These are phyloP conservation scores for Trichosanthes cucumerina DNA, from an alignment of 306 rosid genomes.

Conservation along the genomic window DNA sequence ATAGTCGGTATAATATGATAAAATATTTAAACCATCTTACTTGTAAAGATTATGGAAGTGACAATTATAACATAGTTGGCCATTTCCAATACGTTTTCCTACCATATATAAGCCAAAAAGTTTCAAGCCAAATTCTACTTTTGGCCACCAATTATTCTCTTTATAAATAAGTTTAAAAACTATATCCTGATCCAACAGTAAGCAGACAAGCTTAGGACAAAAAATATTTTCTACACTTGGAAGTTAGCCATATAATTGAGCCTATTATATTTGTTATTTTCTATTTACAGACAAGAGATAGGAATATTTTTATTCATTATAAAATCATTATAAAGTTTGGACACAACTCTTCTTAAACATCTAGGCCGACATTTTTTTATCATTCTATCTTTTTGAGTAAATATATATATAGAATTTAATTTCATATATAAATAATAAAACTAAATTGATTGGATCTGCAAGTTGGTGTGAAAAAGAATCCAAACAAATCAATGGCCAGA, in stretches of 20 bases:
- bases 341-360: not conserved
- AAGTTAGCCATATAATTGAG: not conserved
- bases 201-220: slow-evolving; percentile 4
- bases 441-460: not conserved
- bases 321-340: not conserved
- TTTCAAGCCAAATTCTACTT: not conserved
- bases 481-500: not conserved
- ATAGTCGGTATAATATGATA: not conserved
- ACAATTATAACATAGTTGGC: not conserved
- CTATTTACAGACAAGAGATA: not conserved
- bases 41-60: not conserved
- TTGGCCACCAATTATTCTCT: not conserved
- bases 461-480: slow-evolving; percentile 5
- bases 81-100: not conserved
- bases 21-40: not conserved
- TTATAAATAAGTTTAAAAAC: not conserved
- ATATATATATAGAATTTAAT: not conserved
- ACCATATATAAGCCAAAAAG: not conserved
- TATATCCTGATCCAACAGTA: not conserved
- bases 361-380: not conserved
- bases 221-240: not conserved
- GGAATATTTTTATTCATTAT: not conserved
- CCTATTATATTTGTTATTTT: not conserved
- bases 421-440: not conserved
- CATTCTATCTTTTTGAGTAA: not conserved